Evolutionary conservation across 352 stramenopile species (phyloP).

Genomic region (Phytopythium kandeliae): DNA sequence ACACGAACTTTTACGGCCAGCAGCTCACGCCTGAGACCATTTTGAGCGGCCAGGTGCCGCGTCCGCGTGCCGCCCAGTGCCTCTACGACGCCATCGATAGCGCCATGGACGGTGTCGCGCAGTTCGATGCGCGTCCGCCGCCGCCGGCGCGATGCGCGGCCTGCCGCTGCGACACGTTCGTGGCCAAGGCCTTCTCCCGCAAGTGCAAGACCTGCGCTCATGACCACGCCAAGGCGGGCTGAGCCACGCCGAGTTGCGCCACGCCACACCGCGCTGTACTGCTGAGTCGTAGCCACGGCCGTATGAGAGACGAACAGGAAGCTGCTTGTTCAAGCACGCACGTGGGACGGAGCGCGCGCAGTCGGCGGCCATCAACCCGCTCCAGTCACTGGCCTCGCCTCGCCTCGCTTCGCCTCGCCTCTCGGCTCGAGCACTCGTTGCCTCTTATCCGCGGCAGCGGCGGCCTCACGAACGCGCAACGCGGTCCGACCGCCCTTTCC

Average conservation of each 20-base stretch:
- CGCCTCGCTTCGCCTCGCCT: neutral
- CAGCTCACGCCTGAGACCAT: slow-evolving; percentile 41
- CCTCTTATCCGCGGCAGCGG: neutral
- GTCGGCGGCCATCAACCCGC: neutral
- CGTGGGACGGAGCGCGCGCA: neutral
- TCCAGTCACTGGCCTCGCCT: neutral
- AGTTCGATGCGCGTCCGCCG: slow-evolving; percentile 37
- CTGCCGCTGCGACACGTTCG: slow-evolving; percentile 51
- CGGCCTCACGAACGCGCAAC: too few relatives aligned
- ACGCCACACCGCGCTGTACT: too few relatives aligned
- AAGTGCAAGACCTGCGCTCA: slow-evolving; percentile 75
- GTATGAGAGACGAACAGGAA: neutral
- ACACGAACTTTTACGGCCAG: slow-evolving; percentile 91
- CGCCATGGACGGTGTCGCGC: slow-evolving; percentile 63
- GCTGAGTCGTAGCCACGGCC: neutral
- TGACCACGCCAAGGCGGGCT: slow-evolving; percentile 35
- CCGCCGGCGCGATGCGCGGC: slow-evolving; percentile 24
- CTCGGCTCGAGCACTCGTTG: neutral
- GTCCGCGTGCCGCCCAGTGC: slow-evolving; percentile 35
- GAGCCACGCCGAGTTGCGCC: too few relatives aligned
- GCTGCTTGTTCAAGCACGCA: neutral
- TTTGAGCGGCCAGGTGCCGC: slow-evolving; percentile 29
- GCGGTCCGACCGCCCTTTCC: neutral
- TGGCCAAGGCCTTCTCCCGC: slow-evolving; percentile 64
- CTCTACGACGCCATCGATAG: slow-evolving; percentile 63